These are phyloP conservation scores for Cercospora beticola DNA, from an alignment of 2,329 filamentous ascomycete genomes.

Conservation along the genomic window DNA sequence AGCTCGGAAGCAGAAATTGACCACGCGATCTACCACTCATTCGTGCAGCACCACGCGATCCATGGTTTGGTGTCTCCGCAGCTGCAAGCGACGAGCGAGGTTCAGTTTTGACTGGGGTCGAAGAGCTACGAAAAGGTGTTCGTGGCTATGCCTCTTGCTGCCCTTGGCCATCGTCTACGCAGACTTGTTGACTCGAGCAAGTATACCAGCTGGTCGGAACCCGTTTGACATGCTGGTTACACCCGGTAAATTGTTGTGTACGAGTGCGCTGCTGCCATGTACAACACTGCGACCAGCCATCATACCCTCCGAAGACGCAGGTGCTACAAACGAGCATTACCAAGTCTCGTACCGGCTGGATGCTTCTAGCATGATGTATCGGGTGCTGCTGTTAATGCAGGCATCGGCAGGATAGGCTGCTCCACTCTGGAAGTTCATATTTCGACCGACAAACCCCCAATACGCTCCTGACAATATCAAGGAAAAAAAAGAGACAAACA, in stretches of 20 bases:
- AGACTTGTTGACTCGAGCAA: background rate
- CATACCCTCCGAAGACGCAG: background rate
- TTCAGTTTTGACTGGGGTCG: background rate
- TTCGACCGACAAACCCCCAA: background rate
- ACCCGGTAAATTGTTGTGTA: constrained; percentile 1
- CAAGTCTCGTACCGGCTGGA: background rate
- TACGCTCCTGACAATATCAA: background rate
- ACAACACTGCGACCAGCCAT: background rate
- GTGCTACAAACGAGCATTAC: background rate
- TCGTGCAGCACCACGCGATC: background rate
- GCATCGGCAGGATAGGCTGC: background rate
- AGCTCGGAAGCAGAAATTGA: background rate
- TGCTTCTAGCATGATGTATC: background rate
- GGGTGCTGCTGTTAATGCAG: background rate
- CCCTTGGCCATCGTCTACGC: background rate
- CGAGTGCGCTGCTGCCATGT: background rate
- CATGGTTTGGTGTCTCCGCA: background rate
- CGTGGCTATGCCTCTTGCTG: background rate
- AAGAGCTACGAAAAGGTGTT: background rate
- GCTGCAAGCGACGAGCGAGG: background rate
- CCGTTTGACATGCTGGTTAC: constrained; percentile 13
- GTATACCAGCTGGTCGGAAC: background rate
- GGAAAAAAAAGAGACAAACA: no score
- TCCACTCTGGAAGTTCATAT: background rate
- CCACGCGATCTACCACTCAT: background rate